These are phyloP conservation scores for Lentinus brumalis DNA, from an alignment of 768 basidiomycete species.

Conservation along the genomic window DNA sequence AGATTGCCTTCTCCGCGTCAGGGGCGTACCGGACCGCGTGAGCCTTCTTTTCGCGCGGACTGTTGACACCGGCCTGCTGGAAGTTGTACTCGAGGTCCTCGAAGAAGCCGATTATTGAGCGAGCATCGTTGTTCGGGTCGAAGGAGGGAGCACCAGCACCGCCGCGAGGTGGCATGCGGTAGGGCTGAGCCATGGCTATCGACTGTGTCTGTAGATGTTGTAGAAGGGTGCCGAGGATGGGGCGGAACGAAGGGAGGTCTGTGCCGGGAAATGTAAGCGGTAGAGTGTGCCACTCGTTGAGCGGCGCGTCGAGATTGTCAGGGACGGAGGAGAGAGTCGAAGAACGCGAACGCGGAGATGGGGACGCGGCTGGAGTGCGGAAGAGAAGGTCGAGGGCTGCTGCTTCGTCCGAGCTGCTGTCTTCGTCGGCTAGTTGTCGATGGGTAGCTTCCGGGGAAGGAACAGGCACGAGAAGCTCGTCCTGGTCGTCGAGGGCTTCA, in stretches of 20 bases:
- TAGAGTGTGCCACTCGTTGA: neutral
- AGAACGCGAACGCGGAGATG: neutral
- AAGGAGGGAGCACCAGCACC: conserved; percentile 8
- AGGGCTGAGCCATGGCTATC: neutral
- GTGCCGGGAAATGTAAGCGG: neutral
- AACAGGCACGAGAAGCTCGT: neutral
- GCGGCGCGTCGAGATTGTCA: neutral
- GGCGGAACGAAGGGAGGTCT: neutral
- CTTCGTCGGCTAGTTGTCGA: neutral
- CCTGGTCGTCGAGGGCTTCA: neutral
- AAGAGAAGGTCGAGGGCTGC: no score
- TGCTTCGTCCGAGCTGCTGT: no score
- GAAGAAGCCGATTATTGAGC: conserved; percentile 15
- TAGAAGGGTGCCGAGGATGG: neutral
- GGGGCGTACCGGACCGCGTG: conserved; percentile 13
- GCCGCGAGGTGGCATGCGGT: conserved; percentile 11
- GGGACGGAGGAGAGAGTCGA: neutral
- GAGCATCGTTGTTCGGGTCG: neutral
- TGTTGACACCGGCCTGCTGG: neutral
- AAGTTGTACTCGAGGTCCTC: conserved; percentile 12
- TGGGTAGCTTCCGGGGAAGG: neutral
- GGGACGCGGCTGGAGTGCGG: neutral
- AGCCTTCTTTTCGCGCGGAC: neutral
- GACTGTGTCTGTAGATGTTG: neutral
- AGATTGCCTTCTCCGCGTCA: neutral